phyloP scores from a whole-genome alignment of 78 protist genomes.

The Dictyostelium intermedium region DNA sequence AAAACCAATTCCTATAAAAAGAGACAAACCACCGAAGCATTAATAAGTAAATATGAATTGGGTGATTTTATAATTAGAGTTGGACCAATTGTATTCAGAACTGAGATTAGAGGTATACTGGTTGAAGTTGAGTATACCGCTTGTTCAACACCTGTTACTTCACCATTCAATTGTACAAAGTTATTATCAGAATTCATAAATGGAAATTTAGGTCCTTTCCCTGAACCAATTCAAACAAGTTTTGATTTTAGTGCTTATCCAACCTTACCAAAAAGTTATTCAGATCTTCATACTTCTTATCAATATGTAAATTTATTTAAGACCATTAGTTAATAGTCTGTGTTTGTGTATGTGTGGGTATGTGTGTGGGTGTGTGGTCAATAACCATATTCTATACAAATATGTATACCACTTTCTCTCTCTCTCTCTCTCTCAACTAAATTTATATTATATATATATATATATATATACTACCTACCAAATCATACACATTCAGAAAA shows the following conservation, averaged over 20 bases:
- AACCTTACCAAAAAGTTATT: conserved; percentile 22
- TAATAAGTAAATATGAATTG: conserved; percentile 40
- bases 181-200: conserved; percentile 46
- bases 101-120: conserved; percentile 31
- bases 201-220: conserved; percentile 24
- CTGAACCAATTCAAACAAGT: conserved; percentile 51
- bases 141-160: conserved; percentile 1
- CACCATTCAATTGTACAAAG: conserved; percentile 56
- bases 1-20: conserved; percentile 58
- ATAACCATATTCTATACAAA: too few relatives aligned
- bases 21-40: conserved; percentile 34
- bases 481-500: too few relatives aligned
- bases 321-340: neutral
- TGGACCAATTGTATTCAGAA: conserved; percentile 43
- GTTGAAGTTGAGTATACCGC: conserved; percentile 63
- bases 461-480: too few relatives aligned
- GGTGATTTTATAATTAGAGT: conserved; percentile 64
- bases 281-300: conserved; percentile 58
- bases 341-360: too few relatives aligned
- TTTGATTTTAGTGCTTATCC: conserved; percentile 63
- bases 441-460: too few relatives aligned
- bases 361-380: too few relatives aligned
- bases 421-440: too few relatives aligned
- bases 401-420: too few relatives aligned
- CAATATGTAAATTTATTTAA: conserved; percentile 66